Percentiles rank a stretch among this genome's conserved stretches.
phyloP scores from a whole-genome alignment of 2,329 filamentous ascomycete species.

The Paecilomyces sp. region DNA sequence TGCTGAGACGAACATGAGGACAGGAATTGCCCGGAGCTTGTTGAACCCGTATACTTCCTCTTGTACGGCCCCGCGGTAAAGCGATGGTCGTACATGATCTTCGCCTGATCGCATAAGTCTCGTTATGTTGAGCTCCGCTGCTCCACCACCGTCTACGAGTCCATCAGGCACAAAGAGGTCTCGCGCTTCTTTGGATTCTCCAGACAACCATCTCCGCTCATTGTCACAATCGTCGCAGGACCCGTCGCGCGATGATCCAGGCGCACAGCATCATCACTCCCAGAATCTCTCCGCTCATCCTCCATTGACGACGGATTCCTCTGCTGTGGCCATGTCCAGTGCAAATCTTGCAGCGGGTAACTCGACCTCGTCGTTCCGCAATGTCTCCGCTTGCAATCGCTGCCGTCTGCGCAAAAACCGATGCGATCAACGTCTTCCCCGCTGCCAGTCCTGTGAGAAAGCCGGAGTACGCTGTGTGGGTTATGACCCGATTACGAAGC shows the following conservation, averaged over 20 bases:
- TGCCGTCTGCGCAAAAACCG: slow-evolving; percentile 89
- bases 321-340: slow-evolving; percentile 16
- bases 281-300: slow-evolving; percentile 10
- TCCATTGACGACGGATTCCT: slow-evolving; percentile 9
- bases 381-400: slow-evolving; percentile 90
- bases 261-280: slow-evolving; percentile 5
- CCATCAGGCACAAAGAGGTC: slow-evolving; percentile 31
- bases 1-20: not conserved
- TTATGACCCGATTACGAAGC: slow-evolving; percentile 93
- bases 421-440: slow-evolving; percentile 87
- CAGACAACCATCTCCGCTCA: slow-evolving; percentile 13
- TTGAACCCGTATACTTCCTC: not conserved
- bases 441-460: slow-evolving; percentile 87
- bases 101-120: slow-evolving; percentile 1
- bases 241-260: slow-evolving; percentile 1
- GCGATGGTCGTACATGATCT: not conserved
- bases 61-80: not conserved
- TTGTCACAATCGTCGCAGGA: slow-evolving; percentile 9
- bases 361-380: slow-evolving; percentile 55
- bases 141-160: slow-evolving; percentile 20
- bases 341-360: slow-evolving; percentile 14
- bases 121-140: slow-evolving; percentile 27
- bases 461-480: slow-evolving; percentile 87
- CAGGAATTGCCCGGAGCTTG: not conserved
- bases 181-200: slow-evolving; percentile 20